A percentile compares a stretch with the other conserved stretches of the same genome.
These are phyloP conservation scores for Eimeria acervulina DNA, from an alignment of 169 alveolate species.

Conservation along the genomic window DNA sequence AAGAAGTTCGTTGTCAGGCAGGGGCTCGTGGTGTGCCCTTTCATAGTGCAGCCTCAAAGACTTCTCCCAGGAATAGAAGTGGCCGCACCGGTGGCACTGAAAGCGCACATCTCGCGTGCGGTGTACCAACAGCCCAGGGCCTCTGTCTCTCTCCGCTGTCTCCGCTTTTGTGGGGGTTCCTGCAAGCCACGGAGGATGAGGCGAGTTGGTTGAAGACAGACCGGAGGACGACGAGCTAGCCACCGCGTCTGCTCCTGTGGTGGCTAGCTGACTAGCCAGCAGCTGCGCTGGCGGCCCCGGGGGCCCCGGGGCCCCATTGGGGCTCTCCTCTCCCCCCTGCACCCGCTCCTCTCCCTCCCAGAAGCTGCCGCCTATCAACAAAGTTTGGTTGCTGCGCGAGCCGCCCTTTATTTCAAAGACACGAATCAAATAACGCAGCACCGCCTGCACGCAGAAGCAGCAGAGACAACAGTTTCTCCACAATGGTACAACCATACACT, in stretches of 20 bases:
- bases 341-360: slow-evolving; percentile 11
- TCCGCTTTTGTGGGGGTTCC: not conserved
- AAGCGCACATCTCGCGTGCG: slow-evolving; percentile 78
- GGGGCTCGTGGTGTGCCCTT: slow-evolving; percentile 32
- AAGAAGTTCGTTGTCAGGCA: slow-evolving; percentile 64
- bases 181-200: not conserved
- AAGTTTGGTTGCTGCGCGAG: slow-evolving; percentile 59
- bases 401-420: slow-evolving; percentile 79
- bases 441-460: slow-evolving; percentile 38
- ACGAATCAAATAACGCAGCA: slow-evolving; percentile 69
- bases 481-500: too few relatives aligned
- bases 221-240: not conserved
- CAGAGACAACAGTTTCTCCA: not conserved
- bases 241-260: not conserved
- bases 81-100: slow-evolving; percentile 82
- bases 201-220: not conserved
- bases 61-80: slow-evolving; percentile 46
- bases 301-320: not conserved
- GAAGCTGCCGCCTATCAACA: slow-evolving; percentile 3
- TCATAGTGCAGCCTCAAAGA: slow-evolving; percentile 68
- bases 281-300: too few relatives aligned
- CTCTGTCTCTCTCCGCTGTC: slow-evolving; percentile 15
- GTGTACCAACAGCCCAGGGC: slow-evolving; percentile 70
- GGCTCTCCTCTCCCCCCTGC: not conserved
- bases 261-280: not conserved